Evolutionary conservation across 139 green algal genomes (phyloP), one percentile per base, ranked within the genome.

Genomic region (Chlamydomonas urium): DNA sequence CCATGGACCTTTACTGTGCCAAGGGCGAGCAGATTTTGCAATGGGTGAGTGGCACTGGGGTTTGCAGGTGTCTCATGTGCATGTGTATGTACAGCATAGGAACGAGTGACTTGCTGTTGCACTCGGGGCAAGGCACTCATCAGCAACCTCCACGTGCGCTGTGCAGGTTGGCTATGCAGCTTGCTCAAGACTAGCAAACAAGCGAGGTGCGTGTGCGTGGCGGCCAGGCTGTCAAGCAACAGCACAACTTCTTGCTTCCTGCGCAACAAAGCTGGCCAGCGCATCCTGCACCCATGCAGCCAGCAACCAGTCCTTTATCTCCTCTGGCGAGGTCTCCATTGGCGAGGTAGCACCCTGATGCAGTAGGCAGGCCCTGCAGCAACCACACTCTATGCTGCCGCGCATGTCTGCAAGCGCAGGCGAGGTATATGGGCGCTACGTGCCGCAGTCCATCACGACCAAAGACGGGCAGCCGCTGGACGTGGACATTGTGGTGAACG

Each of bases 401-500:
- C 26, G 10, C 21, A 59, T 57, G 38, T 57, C 21, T 67, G 29
- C 23, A 62, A 26, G 8, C 77, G 33, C 75, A 87, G 86, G 86
- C 1, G 80, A 90, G 37, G 77, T 81, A 1, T 72, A 83, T 28
- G 86, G 86, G 10, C 53, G 78, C 1, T 92, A 85, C 72, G 81
- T 93, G 32, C 89, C 89, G 2, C 87, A 93, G 63, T 81, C 87
- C 19, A 78, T 94, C 0, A 72, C 84, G 29, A 81, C 77, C 61
- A 83, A 83, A 33, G 89, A 94, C 47, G 86, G 89, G 1, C 80
- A 75, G 34, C 61, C 89, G 1, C 74, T 89, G 57, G 89, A 94
- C 71, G 69, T 85, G 0, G 85, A 93, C 81, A 86, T 89, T 26
- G 87, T 93, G 37, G 68, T 93, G 19, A 90, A 90, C 59, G 88